These are phyloP conservation scores for Neurospora sp. DNA, from an alignment of 2,329 filamentous ascomycete genomes.

Conservation along the genomic window DNA sequence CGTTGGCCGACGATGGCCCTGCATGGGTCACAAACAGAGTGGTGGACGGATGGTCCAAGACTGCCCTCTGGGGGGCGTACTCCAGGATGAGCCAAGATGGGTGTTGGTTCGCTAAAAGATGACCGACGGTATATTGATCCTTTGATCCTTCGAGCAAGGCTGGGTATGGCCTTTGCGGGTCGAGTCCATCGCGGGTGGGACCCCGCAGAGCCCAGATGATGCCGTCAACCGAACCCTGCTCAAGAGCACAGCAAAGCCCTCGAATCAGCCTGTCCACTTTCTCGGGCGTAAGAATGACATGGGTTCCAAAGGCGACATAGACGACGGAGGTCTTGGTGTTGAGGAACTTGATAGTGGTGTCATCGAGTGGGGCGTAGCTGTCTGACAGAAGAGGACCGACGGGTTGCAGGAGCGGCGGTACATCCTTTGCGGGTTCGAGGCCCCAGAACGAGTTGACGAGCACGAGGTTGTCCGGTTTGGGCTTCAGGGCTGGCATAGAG, in stretches of 20 bases:
- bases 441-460: slow-evolving; percentile 36
- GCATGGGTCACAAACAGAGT: slow-evolving; percentile 32
- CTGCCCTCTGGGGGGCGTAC: slow-evolving; percentile 32
- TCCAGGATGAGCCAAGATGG: slow-evolving; percentile 21
- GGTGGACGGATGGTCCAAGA: slow-evolving; percentile 26
- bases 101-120: slow-evolving; percentile 22
- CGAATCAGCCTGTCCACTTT: slow-evolving; percentile 19
- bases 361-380: slow-evolving; percentile 23
- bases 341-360: slow-evolving; percentile 21
- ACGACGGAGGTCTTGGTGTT: slow-evolving; percentile 22
- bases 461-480: slow-evolving; percentile 31
- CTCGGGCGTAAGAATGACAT: slow-evolving; percentile 24
- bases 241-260: slow-evolving; percentile 5
- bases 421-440: slow-evolving; percentile 30
- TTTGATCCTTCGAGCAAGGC: background rate
- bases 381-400: slow-evolving; percentile 32
- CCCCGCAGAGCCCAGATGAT: slow-evolving; percentile 26
- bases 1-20: slow-evolving; percentile 31
- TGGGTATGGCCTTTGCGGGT: background rate
- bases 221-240: slow-evolving; percentile 25
- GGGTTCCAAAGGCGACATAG: slow-evolving; percentile 33
- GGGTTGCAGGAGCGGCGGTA: slow-evolving; percentile 28
- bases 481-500: slow-evolving; percentile 15
- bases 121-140: slow-evolving; percentile 8
- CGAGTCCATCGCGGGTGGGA: too few species aligned